Percentiles rank a stretch among this genome's conserved stretches.
These are phyloP conservation scores for Xylaria castorea DNA, from an alignment of 495 filamentous ascomycete species.

Conservation along the genomic window DNA sequence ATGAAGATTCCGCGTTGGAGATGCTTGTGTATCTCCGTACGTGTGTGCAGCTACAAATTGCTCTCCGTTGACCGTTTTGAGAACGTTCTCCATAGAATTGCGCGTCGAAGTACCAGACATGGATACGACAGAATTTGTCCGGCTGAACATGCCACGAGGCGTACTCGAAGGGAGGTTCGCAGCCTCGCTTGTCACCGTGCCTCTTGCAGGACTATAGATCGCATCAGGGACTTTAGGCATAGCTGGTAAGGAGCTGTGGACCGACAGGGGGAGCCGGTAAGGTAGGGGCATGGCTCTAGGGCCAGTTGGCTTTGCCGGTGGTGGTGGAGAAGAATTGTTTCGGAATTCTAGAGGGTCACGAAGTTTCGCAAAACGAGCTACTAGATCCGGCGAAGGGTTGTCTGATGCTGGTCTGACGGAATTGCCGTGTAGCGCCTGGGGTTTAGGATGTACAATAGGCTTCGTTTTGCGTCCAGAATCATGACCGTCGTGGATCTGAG, in stretches of 20 bases:
- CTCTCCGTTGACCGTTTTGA: constrained; percentile 28
- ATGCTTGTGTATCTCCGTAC: constrained; percentile 35
- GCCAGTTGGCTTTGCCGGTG: not conserved
- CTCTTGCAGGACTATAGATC: constrained; percentile 78
- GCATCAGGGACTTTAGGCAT: constrained; percentile 84
- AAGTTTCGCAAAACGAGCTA: constrained; percentile 65
- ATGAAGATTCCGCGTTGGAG: constrained; percentile 6
- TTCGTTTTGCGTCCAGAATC: constrained; percentile 39
- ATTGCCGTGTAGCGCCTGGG: constrained; percentile 64
- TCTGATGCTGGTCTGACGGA: constrained; percentile 42
- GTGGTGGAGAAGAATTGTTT: constrained; percentile 33
- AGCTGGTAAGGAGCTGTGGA: constrained; percentile 55
- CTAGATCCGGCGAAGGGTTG: constrained; percentile 51
- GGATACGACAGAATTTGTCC: constrained; percentile 53
- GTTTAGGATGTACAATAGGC: constrained; percentile 68
- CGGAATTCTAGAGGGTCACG: constrained; percentile 44
- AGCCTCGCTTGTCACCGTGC: constrained; percentile 61
- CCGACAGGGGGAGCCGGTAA: constrained; percentile 63
- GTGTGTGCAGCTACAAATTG: constrained; percentile 45
- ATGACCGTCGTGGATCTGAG: not conserved
- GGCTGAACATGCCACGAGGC: constrained; percentile 55
- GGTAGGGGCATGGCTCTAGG: constrained; percentile 58
- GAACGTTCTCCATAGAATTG: constrained; percentile 31
- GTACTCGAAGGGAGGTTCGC: constrained; percentile 56
- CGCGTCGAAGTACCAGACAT: constrained; percentile 38